A percentile compares a stretch with the other conserved stretches of the same genome.
Evolutionary conservation across 2,329 filamentous ascomycete species (phyloP).

Genomic region (Neonectria faginata): DNA sequence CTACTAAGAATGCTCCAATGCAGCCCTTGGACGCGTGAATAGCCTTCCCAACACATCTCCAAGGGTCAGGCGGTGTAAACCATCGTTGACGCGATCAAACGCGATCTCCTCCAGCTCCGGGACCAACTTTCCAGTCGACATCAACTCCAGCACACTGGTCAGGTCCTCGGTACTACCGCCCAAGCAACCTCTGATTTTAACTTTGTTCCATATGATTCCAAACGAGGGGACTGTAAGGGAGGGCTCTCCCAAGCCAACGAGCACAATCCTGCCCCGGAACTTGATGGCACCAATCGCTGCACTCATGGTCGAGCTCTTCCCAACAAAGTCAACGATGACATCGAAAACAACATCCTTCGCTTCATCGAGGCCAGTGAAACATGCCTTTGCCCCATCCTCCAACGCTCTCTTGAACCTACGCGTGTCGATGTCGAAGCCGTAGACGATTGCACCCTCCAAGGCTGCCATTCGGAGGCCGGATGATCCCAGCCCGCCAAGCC

Average conservation of each 20-base stretch:
- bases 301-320: constrained; percentile 4
- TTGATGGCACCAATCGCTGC: constrained; percentile 9
- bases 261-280: constrained; percentile 9
- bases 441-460: constrained; percentile 17
- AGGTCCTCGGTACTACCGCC: background rate
- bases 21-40: background rate
- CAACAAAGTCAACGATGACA: constrained; percentile 26
- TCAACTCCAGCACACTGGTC: constrained; percentile 3
- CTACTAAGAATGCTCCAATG: too few species aligned
- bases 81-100: background rate
- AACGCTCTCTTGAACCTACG: constrained; percentile 15
- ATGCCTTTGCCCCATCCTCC: background rate
- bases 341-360: constrained; percentile 7
- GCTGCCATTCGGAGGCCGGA: constrained; percentile 6
- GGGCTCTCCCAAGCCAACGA: constrained; percentile 15
- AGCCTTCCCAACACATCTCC: constrained; percentile 2
- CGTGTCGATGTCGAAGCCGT: constrained; percentile 20
- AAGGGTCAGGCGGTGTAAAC: background rate
- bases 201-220: constrained; percentile 1
- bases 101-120: constrained; percentile 4
- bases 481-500: constrained; percentile 18
- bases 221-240: constrained; percentile 9
- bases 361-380: constrained; percentile 9
- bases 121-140: background rate
- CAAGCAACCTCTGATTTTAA: constrained; percentile 4